phyloP scores from a whole-genome alignment of 2,329 filamentous ascomycete species.

The Cucurbitaria berberidis region DNA sequence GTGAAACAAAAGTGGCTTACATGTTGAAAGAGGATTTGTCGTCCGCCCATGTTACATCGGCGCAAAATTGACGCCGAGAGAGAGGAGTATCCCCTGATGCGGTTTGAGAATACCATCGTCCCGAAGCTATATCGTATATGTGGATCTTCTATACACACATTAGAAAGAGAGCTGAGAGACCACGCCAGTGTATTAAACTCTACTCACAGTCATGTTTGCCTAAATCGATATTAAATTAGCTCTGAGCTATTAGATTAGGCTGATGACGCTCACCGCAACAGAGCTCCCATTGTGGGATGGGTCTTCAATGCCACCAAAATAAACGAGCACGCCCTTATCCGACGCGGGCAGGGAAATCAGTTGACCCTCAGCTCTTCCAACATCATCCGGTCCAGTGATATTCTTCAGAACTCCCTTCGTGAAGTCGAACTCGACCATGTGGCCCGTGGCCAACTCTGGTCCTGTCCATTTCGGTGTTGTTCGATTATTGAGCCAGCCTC shows the following conservation, averaged over 20 bases:
- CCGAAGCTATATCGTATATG: slow-evolving; percentile 66
- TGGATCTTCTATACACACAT: slow-evolving; percentile 57
- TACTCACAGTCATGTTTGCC: slow-evolving; percentile 46
- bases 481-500: slow-evolving; percentile 65
- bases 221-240: slow-evolving; percentile 12
- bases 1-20: slow-evolving; percentile 48
- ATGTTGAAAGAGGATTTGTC: slow-evolving; percentile 70
- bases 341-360: slow-evolving; percentile 67
- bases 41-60: slow-evolving; percentile 64
- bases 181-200: neutral
- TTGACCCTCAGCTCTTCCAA: slow-evolving; percentile 63
- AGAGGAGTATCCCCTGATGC: slow-evolving; percentile 61
- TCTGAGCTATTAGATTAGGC: slow-evolving; percentile 1
- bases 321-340: slow-evolving; percentile 65
- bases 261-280: slow-evolving; percentile 29
- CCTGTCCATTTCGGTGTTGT: slow-evolving; percentile 61
- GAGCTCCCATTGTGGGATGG: slow-evolving; percentile 56
- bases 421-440: slow-evolving; percentile 65
- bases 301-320: slow-evolving; percentile 66
- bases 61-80: slow-evolving; percentile 65
- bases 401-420: slow-evolving; percentile 60
- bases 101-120: slow-evolving; percentile 66
- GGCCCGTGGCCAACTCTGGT: slow-evolving; percentile 56
- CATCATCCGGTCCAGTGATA: slow-evolving; percentile 59
- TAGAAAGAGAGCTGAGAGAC: too few relatives aligned